These are phyloP conservation scores for Hyparrhenia diplandra DNA, from an alignment of 176 grass and related monocot genomes.

Conservation along the genomic window DNA sequence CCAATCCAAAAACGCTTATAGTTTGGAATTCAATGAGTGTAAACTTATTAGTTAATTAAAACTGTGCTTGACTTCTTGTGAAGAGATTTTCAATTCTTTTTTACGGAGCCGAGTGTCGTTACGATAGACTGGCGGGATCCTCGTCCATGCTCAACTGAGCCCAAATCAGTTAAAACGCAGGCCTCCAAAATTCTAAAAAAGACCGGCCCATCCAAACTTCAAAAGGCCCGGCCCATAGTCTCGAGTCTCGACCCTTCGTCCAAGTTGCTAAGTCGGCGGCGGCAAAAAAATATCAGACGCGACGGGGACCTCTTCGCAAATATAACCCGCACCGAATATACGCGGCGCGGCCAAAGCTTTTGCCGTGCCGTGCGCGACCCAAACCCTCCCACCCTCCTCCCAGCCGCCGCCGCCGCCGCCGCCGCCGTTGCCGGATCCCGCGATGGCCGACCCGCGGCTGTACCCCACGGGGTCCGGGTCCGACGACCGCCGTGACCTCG, in stretches of 20 bases:
- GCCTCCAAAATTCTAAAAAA: too few relatives aligned
- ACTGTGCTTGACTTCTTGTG: too few relatives aligned
- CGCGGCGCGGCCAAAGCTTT: background rate
- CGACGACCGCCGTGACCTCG: slow-evolving; percentile 27
- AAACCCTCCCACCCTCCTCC: too few relatives aligned
- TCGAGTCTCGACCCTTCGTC: background rate
- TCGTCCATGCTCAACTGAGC: background rate
- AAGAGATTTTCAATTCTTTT: too few relatives aligned
- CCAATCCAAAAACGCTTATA: too few relatives aligned
- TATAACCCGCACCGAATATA: slow-evolving; percentile 14
- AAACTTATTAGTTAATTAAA: too few relatives aligned
- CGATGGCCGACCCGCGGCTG: slow-evolving; percentile 68
- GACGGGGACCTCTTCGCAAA: background rate
- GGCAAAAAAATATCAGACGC: background rate
- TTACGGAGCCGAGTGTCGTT: too few relatives aligned
- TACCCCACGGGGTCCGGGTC: slow-evolving; percentile 30
- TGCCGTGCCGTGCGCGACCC: background rate
- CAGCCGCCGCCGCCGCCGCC: too few relatives aligned
- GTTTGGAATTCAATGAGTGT: too few relatives aligned
- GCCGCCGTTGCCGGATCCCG: slow-evolving; percentile 10
- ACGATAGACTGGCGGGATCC: background rate
- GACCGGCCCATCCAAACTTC: too few relatives aligned
- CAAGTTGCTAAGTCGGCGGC: background rate
- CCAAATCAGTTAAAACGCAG: background rate
- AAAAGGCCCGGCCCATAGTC: background rate